These are phyloP conservation scores for Tolypocladium pustulatum DNA, from an alignment of 2,329 filamentous ascomycete genomes.

Conservation along the genomic window DNA sequence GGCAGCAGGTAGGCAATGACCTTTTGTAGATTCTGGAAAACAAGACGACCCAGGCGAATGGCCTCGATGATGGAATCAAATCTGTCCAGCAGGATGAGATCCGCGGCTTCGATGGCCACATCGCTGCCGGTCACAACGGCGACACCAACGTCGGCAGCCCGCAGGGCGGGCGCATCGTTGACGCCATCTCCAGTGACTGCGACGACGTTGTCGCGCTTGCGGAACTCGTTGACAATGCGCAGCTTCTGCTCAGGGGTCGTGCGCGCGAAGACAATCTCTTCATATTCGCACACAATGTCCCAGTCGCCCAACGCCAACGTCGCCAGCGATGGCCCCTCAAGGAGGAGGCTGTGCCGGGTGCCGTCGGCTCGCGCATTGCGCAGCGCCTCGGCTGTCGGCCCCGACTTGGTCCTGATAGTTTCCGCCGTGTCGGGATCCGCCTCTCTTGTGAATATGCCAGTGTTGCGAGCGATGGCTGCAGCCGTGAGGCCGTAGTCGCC, in stretches of 20 bases:
- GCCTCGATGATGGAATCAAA: slow-evolving; percentile 62
- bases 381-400: slow-evolving; percentile 6
- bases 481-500: slow-evolving; percentile 44
- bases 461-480: slow-evolving; percentile 54
- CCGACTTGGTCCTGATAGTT: slow-evolving; percentile 8
- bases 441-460: slow-evolving; percentile 47
- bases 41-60: slow-evolving; percentile 34
- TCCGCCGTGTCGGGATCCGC: slow-evolving; percentile 29
- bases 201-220: slow-evolving; percentile 45
- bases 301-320: slow-evolving; percentile 38
- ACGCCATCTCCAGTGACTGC: slow-evolving; percentile 68
- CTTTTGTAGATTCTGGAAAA: slow-evolving; percentile 31
- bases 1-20: slow-evolving; percentile 35
- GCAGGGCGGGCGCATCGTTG: slow-evolving; percentile 56
- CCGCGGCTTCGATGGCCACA: slow-evolving; percentile 53
- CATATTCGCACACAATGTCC: slow-evolving; percentile 35
- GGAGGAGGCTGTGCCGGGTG: slow-evolving; percentile 15
- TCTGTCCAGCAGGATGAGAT: slow-evolving; percentile 59
- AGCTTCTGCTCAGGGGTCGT: slow-evolving; percentile 63
- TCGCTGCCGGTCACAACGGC: slow-evolving; percentile 55
- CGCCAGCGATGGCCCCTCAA: slow-evolving; percentile 49
- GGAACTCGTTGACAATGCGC: slow-evolving; percentile 60
- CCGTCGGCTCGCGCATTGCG: slow-evolving; percentile 10
- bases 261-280: slow-evolving; percentile 57
- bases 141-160: slow-evolving; percentile 59